phyloP scores from a whole-genome alignment of 805 yeast genomes.

The Teunomyces funiuensis region DNA sequence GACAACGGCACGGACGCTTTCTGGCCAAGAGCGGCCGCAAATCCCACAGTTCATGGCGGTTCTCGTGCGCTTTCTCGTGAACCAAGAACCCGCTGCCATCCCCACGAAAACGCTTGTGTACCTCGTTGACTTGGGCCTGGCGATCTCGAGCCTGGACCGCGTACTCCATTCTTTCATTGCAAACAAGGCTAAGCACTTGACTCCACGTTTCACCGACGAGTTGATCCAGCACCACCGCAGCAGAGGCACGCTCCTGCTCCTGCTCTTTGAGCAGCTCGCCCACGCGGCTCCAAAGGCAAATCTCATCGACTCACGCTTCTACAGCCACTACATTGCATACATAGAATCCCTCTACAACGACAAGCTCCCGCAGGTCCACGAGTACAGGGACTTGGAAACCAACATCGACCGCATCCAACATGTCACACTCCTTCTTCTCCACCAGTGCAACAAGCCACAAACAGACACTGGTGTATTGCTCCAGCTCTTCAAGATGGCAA shows the following conservation, averaged over 20 bases:
- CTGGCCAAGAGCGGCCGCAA: constrained; percentile 7
- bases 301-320: constrained; percentile 22
- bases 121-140: constrained; percentile 28
- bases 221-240: constrained; percentile 15
- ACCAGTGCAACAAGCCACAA: constrained; percentile 1
- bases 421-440: constrained; percentile 3
- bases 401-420: constrained; percentile 25
- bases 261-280: constrained; percentile 15
- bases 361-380: constrained; percentile 33
- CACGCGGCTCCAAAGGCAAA: not conserved
- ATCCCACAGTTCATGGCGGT: constrained; percentile 31
- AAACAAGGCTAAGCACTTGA: constrained; percentile 10
- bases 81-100: constrained; percentile 7
- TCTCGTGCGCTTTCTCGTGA: constrained; percentile 20
- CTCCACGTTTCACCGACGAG: constrained; percentile 16
- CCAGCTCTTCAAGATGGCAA: constrained; percentile 20
- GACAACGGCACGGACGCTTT: constrained; percentile 15
- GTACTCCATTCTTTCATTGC: constrained; percentile 13
- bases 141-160: constrained; percentile 10
- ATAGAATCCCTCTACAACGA: constrained; percentile 29
- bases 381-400: constrained; percentile 30
- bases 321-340: constrained; percentile 19
- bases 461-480: constrained; percentile 11
- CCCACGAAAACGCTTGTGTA: constrained; percentile 23
- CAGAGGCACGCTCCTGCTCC: constrained; percentile 12